Percentiles rank a stretch among this genome's conserved stretches.
These are phyloP conservation scores for Boletales sp. DNA, from an alignment of 768 basidiomycete species.

Conservation along the genomic window DNA sequence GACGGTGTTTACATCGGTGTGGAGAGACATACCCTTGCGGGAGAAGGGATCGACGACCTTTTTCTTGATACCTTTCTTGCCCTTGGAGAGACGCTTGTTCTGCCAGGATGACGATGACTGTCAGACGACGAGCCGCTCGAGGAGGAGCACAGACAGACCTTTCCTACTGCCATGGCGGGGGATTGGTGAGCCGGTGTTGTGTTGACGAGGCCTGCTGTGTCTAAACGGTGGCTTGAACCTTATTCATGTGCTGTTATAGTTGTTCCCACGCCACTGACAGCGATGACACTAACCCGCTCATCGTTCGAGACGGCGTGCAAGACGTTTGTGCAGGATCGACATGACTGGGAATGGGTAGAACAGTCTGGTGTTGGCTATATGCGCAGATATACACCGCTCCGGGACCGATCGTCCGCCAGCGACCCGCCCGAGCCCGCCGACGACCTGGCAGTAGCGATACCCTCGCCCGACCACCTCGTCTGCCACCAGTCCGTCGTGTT, in stretches of 20 bases:
- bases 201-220: slow-evolving; percentile 14
- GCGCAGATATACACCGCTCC: slow-evolving; percentile 34
- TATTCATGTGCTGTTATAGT: slow-evolving; percentile 39
- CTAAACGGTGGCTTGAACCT: slow-evolving; percentile 57
- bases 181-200: slow-evolving; percentile 40
- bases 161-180: slow-evolving; percentile 82
- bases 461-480: slow-evolving; percentile 34
- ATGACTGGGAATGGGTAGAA: slow-evolving; percentile 62
- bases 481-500: slow-evolving; percentile 69
- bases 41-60: slow-evolving; percentile 99
- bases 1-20: neutral
- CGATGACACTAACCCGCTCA: slow-evolving; percentile 43
- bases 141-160: slow-evolving; percentile 45
- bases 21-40: slow-evolving; percentile 74
- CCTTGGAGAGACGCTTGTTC: slow-evolving; percentile 98
- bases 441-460: slow-evolving; percentile 38
- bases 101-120: slow-evolving; percentile 27
- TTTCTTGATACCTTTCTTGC: slow-evolving; percentile 99
- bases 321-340: slow-evolving; percentile 39
- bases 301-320: slow-evolving; percentile 62
- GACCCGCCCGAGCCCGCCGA: slow-evolving; percentile 23
- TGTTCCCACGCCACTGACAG: slow-evolving; percentile 40
- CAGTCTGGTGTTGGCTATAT: slow-evolving; percentile 50
- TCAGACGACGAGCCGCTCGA: neutral
- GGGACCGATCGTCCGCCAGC: neutral